phyloP scores from a whole-genome alignment of 495 filamentous ascomycete species.

The Neurospora sublineolata region DNA sequence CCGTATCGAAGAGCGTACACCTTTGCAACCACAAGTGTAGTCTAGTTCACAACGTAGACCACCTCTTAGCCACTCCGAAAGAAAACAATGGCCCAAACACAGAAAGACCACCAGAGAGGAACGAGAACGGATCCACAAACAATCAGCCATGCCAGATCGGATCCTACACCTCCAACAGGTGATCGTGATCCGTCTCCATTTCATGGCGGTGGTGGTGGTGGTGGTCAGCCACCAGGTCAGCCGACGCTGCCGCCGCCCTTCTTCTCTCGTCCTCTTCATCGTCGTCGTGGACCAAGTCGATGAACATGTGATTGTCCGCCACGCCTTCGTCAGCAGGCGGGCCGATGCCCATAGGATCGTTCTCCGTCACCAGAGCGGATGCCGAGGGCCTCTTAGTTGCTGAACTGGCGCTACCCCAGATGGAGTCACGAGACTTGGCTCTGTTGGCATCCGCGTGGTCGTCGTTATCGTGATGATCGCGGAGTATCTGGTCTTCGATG shows the following conservation, averaged over 20 bases:
- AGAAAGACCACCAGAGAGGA: background rate
- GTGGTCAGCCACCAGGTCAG: constrained; percentile 25
- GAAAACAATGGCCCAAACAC: background rate
- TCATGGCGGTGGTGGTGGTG: constrained; percentile 25
- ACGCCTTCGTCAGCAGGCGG: constrained; percentile 29
- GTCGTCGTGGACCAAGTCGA: constrained; percentile 39
- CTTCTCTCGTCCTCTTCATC: constrained; percentile 31
- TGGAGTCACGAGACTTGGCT: constrained; percentile 26
- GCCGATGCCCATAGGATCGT: constrained; percentile 21
- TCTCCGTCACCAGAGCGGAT: constrained; percentile 3
- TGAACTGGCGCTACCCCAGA: constrained; percentile 27
- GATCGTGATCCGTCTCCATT: constrained; percentile 13
- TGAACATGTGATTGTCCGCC: constrained; percentile 40
- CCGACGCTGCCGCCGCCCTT: background rate
- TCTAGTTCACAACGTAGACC: background rate
- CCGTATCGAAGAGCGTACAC: background rate
- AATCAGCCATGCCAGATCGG: background rate
- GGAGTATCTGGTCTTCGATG: constrained; percentile 32
- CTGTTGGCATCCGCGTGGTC: constrained; percentile 20
- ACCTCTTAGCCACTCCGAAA: background rate
- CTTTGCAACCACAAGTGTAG: background rate
- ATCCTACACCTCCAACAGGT: background rate
- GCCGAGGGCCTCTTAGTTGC: background rate
- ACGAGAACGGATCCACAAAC: background rate
- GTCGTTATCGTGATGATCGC: constrained; percentile 22